Evolutionary conservation across 148 eudicot genomes (phyloP), one percentile per base, ranked within the genome.

Genomic region (Vaccinium darrowii): DNA sequence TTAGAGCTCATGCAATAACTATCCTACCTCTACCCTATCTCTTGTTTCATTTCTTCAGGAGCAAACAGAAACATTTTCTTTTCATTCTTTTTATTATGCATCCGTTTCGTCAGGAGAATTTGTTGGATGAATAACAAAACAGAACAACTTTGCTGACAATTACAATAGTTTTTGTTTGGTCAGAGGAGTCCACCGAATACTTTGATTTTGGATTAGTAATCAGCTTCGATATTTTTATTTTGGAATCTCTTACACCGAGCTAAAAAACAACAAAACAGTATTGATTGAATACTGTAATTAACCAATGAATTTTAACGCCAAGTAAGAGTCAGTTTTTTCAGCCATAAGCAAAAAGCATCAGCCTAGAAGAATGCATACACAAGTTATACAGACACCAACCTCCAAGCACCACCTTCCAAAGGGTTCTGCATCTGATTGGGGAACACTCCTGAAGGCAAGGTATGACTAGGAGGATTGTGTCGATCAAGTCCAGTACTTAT

Each of bases 401-500:
- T 96, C 99, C 97, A 92, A 86, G 92, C 85, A 87, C 88, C 87
- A 86, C 81, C 82, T 86, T 93, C 98, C 33, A 89, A 78, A 25
- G 94, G 86, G 84, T 88, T 93, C 81, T 87, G 94, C 39, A 89
- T 82, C 87, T 91, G 98, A 76, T 87, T 89, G 7, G 93, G 87
- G 80, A 91, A 91, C 52, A 85, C 90, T 88, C 91, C 98, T 78
- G 88, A 60, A 4, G 89, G 86, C 36, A 80, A 43, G 76, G 73
- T 90, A 86, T 80, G 94, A 73, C 89, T 93, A 78, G 90, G 88
- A 86, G 90, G 81, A 89, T 84, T 89, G 30, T 85, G 92, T 25
- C 84, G 91, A 82, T 95, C 91, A 81, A 94, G 91, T 78, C 92
- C 91, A 58, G 93, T 87, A 86, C 95, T 94, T 79, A 94, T 81